These are phyloP conservation scores for Paxillus ammoniavirescens DNA, from an alignment of 768 basidiomycete species.

Conservation along the genomic window DNA sequence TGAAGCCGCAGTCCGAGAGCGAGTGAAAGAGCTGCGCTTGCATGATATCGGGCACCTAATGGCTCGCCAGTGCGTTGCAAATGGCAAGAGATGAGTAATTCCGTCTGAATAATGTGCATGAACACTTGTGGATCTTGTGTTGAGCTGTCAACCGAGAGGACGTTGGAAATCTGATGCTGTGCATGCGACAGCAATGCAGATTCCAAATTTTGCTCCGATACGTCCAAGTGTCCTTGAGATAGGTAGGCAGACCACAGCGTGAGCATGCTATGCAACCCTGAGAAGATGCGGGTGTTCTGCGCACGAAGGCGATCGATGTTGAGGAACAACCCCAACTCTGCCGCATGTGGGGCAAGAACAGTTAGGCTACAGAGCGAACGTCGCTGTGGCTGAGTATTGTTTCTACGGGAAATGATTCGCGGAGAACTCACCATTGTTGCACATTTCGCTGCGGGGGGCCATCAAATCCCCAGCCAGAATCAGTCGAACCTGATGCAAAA, in stretches of 20 bases:
- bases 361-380: constrained; percentile 14
- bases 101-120: constrained; percentile 56
- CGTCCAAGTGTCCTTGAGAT: constrained; percentile 23
- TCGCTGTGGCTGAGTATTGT: background rate
- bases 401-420: background rate
- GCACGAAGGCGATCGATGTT: constrained; percentile 45
- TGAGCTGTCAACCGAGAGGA: constrained; percentile 37
- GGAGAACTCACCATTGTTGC: constrained; percentile 31
- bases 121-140: constrained; percentile 36
- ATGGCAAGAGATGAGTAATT: constrained; percentile 65
- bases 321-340: constrained; percentile 69
- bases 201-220: constrained; percentile 35
- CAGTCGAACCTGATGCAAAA: background rate
- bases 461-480: constrained; percentile 6
- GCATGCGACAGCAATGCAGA: constrained; percentile 47
- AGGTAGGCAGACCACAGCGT: constrained; percentile 56
- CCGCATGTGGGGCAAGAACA: constrained; percentile 52
- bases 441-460: constrained; percentile 35
- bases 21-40: constrained; percentile 46
- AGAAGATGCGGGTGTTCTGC: constrained; percentile 40
- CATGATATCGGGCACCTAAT: constrained; percentile 59
- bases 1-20: constrained; percentile 49
- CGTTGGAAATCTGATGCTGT: constrained; percentile 45
- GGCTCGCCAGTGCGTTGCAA: constrained; percentile 59
- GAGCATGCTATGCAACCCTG: constrained; percentile 47